Conservation (phyloP, 495 filamentous ascomycete genomes). For the Penicillium steckii region DNA sequence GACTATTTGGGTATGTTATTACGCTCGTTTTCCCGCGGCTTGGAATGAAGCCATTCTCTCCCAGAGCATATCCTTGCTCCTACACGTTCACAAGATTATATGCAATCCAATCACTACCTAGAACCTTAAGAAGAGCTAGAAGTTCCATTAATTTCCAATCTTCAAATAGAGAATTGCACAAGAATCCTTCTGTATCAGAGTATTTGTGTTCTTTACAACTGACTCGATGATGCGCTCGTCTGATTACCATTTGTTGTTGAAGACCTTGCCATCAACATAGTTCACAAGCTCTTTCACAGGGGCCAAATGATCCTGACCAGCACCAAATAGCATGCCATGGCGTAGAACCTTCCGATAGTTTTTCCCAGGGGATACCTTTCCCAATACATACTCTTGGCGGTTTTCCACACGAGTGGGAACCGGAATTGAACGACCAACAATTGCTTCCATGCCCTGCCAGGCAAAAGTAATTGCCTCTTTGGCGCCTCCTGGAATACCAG, state of each 20-base stretch:
- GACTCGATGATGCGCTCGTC: background rate
- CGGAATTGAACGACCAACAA: slow-evolving; percentile 50
- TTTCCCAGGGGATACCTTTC: slow-evolving; percentile 52
- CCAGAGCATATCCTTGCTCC: too few relatives aligned
- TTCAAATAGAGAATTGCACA: too few relatives aligned
- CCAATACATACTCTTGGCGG: slow-evolving; percentile 44
- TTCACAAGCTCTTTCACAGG: slow-evolving; percentile 50
- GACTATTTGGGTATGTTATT: too few relatives aligned
- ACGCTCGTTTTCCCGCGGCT: too few relatives aligned
- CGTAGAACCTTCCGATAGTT: slow-evolving; percentile 53
- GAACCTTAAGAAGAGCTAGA: too few relatives aligned
- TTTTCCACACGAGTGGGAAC: slow-evolving; percentile 53
- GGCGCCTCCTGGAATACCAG: slow-evolving; percentile 50
- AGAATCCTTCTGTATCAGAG: too few relatives aligned
- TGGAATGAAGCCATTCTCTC: too few relatives aligned
- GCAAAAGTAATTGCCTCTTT: slow-evolving; percentile 61
- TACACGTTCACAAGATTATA: too few relatives aligned
- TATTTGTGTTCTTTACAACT: background rate
- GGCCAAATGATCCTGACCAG: slow-evolving; percentile 39
- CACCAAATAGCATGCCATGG: slow-evolving; percentile 49
- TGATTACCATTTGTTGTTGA: slow-evolving; percentile 44
- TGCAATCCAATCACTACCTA: too few relatives aligned
- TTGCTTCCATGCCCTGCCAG: slow-evolving; percentile 55
- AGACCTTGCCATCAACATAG: slow-evolving; percentile 43
- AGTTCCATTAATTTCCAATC: too few relatives aligned